Evolutionary conservation across 768 basidiomycete genomes (phyloP), one percentile per base, ranked within the genome.

Genomic region (Termitomyces sp.): DNA sequence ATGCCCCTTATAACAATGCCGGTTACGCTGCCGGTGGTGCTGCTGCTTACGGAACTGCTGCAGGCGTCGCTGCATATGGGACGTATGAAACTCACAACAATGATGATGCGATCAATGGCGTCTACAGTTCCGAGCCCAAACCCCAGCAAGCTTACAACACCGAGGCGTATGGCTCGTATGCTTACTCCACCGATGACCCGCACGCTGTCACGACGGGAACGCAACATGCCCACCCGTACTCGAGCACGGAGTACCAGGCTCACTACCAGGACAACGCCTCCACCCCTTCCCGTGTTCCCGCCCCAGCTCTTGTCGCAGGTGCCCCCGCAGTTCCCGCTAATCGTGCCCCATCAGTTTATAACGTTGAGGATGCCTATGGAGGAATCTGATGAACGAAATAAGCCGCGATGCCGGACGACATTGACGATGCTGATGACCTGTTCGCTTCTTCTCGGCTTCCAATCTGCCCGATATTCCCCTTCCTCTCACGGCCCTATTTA

Each of bases 91-190:
- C 66, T 45, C 46, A 59, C 28, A 61, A 32, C 24, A 57, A 39
- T n/a, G 71, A 71, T 9, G 76, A 78, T 28, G 68, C 70, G 9
- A 66, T 62, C 33, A 71, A 69, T 60, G 78, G 77, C 33, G 71
- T 74, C 8, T 81, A 79, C 66, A 77, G 77, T 65, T 72, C 77
- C 2, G 70, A 81, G 55, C 78, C 80, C 7, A 74, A 76, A 55
- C 62, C 63, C 7, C 78, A 80, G 64, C 65, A 62, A 4, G 61
- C 73, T 16, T 80, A 79, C 65, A 76, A 80, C 57, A 68, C 76
- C 18, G 79, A 82, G 57, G 77, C 76, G 0, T 82, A 81, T 65
- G 77, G 76, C 3, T 76, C 75, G 20, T 80, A 79, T 57, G 76
- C 74, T 7, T 78, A 78, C 60, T 68, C 73, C 9, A 64, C 69